These are phyloP conservation scores for Cordyceps fumosorosea DNA, from an alignment of 2,329 filamentous ascomycete species.

Conservation along the genomic window DNA sequence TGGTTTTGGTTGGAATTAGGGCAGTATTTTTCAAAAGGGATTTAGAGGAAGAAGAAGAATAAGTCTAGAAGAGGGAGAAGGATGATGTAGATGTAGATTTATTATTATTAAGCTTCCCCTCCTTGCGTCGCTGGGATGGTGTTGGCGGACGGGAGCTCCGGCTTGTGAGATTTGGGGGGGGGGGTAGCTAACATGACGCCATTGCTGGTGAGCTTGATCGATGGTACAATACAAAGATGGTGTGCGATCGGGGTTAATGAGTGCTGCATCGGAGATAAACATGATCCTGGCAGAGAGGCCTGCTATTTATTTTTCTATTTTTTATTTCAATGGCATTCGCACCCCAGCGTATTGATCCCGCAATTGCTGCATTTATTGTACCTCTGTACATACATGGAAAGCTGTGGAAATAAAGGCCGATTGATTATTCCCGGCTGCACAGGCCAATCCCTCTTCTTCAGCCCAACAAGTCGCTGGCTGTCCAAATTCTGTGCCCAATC, in stretches of 20 bases:
- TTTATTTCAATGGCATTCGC: too few species aligned
- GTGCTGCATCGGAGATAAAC: not conserved
- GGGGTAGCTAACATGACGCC: not conserved
- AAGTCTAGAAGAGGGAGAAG: not conserved
- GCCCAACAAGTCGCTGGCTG: too few species aligned
- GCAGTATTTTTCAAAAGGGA: not conserved
- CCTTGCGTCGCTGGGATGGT: not conserved
- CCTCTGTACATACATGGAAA: too few species aligned
- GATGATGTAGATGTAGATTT: not conserved
- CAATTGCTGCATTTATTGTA: too few species aligned
- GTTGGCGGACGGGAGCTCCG: not conserved
- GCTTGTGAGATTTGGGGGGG: not conserved
- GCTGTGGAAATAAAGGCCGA: too few species aligned
- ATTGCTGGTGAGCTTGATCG: not conserved
- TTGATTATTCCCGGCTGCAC: too few species aligned
- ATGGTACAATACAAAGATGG: not conserved
- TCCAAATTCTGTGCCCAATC: too few species aligned
- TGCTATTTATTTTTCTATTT: too few species aligned
- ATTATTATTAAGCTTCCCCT: not conserved
- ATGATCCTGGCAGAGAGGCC: too few species aligned
- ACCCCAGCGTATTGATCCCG: too few species aligned
- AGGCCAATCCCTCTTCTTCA: too few species aligned
- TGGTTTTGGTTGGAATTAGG: constrained; percentile 10
- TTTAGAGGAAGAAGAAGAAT: not conserved
- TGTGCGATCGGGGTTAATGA: not conserved